Evolutionary conservation across 805 yeast species (phyloP).

Genomic region (Suhomyces tanzawaensis): DNA sequence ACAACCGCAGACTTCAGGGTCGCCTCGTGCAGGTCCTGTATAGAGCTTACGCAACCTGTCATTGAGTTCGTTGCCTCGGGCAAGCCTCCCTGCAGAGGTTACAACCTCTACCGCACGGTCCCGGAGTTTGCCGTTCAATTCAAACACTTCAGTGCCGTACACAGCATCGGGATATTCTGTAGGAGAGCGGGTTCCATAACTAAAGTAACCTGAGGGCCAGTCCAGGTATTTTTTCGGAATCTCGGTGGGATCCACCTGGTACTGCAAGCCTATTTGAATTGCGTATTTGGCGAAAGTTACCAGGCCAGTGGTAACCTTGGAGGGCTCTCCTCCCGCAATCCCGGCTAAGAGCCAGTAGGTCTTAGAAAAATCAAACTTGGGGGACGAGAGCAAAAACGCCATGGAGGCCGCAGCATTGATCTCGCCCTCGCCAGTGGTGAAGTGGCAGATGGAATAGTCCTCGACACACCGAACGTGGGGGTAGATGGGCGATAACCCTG

Average conservation of each 20-base stretch:
- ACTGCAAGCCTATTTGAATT: slow-evolving; percentile 58
- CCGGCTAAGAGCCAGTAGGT: slow-evolving; percentile 65
- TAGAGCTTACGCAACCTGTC: slow-evolving; percentile 40
- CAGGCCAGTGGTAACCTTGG: slow-evolving; percentile 54
- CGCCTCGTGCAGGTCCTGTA: slow-evolving; percentile 44
- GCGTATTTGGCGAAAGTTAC: slow-evolving; percentile 61
- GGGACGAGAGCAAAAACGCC: slow-evolving; percentile 50
- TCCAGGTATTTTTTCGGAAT: slow-evolving; percentile 29
- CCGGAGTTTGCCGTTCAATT: slow-evolving; percentile 56
- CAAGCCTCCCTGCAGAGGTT: slow-evolving; percentile 17
- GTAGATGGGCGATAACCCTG: slow-evolving; percentile 61
- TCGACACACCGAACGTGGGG: slow-evolving; percentile 55
- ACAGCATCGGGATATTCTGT: slow-evolving; percentile 50
- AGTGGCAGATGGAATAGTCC: slow-evolving; percentile 53
- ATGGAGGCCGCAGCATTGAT: slow-evolving; percentile 62
- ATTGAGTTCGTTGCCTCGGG: slow-evolving; percentile 45
- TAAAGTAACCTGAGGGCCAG: slow-evolving; percentile 62
- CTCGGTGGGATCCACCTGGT: slow-evolving; percentile 50
- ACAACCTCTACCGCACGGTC: slow-evolving; percentile 54
- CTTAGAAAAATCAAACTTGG: slow-evolving; percentile 54
- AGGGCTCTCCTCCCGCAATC: slow-evolving; percentile 64
- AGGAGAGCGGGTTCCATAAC: slow-evolving; percentile 51
- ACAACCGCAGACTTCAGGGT: slow-evolving; percentile 50
- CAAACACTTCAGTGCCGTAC: slow-evolving; percentile 66
- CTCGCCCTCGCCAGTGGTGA: slow-evolving; percentile 70